These are phyloP conservation scores for Aureobasidium vineae DNA, from an alignment of 2,329 filamentous ascomycete genomes.

Conservation along the genomic window DNA sequence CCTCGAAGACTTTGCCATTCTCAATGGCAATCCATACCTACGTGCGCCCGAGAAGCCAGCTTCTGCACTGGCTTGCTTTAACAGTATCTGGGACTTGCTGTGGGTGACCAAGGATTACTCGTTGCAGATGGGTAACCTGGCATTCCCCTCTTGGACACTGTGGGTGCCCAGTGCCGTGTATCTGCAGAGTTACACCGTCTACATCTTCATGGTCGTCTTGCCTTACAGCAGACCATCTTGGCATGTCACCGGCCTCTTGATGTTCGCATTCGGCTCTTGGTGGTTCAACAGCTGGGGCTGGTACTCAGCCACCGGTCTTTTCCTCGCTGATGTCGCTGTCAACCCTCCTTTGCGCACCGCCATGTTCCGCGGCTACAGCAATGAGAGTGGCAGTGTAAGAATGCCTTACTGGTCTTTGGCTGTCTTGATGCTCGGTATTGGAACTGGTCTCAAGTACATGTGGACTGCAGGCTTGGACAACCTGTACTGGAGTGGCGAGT, in stretches of 20 bases:
- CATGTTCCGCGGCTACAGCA: conserved; percentile 32
- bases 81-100: conserved; percentile 49
- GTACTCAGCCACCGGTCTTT: conserved; percentile 47
- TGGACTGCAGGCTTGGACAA: conserved; percentile 45
- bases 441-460: conserved; percentile 45
- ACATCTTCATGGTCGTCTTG: conserved; percentile 49
- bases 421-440: conserved; percentile 37
- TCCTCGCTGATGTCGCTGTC: conserved; percentile 44
- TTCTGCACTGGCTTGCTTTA: conserved; percentile 37
- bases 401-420: conserved; percentile 40
- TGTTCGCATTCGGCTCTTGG: conserved; percentile 47
- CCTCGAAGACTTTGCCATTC: conserved; percentile 32
- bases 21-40: not conserved
- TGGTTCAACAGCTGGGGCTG: conserved; percentile 51
- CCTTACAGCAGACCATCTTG: conserved; percentile 44
- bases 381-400: conserved; percentile 28
- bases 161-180: conserved; percentile 48
- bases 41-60: not conserved
- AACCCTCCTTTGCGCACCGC: conserved; percentile 43
- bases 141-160: conserved; percentile 47
- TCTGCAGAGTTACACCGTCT: conserved; percentile 49
- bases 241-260: conserved; percentile 42
- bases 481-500: conserved; percentile 39
- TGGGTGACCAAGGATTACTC: conserved; percentile 44
- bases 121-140: conserved; percentile 42